These are phyloP conservation scores for Tetracladium maxilliforme DNA, from an alignment of 2,329 filamentous ascomycete genomes.

Conservation along the genomic window DNA sequence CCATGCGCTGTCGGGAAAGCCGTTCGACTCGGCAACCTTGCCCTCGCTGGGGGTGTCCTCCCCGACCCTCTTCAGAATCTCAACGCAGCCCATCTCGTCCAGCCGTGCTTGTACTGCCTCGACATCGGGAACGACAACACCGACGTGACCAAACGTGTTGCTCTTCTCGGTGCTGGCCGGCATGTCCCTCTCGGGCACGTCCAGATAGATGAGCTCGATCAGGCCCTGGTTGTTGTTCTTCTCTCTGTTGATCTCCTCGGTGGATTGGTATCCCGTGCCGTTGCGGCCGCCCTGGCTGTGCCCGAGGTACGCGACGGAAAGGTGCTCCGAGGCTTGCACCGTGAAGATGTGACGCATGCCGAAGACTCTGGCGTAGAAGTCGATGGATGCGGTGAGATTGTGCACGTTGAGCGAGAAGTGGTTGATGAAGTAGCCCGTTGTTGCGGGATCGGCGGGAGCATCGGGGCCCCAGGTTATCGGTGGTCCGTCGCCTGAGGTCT, in stretches of 20 bases:
- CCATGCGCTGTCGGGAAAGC: conserved; percentile 4
- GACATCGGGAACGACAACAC: conserved; percentile 19
- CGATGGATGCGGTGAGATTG: conserved; percentile 14
- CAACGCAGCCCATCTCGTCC: conserved; percentile 7
- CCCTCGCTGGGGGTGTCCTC: conserved; percentile 5
- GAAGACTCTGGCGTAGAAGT: conserved; percentile 18
- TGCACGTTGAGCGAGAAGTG: conserved; percentile 16
- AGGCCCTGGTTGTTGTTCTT: conserved; percentile 19
- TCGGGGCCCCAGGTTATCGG: too few species aligned
- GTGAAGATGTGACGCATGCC: conserved; percentile 20
- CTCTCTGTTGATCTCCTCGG: conserved; percentile 14
- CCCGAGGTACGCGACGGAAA: conserved; percentile 18
- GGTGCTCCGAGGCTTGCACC: conserved; percentile 11
- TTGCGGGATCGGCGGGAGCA: conserved; percentile 13
- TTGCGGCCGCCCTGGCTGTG: conserved; percentile 20
- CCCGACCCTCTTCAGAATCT: conserved; percentile 13
- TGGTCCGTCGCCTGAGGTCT: too few species aligned
- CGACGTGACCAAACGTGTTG: conserved; percentile 19
- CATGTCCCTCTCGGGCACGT: conserved; percentile 8
- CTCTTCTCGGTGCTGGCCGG: conserved; percentile 8
- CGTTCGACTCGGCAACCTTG: conserved; percentile 6
- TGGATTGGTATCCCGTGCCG: conserved; percentile 20
- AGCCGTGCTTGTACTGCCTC: conserved; percentile 12
- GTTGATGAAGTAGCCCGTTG: conserved; percentile 18
- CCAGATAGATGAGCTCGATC: conserved; percentile 15